A percentile compares a stretch with the other conserved stretches of the same genome.
Conservation (phyloP, 1,284 basidiomycete species). For the Takashimella koratensis region DNA sequence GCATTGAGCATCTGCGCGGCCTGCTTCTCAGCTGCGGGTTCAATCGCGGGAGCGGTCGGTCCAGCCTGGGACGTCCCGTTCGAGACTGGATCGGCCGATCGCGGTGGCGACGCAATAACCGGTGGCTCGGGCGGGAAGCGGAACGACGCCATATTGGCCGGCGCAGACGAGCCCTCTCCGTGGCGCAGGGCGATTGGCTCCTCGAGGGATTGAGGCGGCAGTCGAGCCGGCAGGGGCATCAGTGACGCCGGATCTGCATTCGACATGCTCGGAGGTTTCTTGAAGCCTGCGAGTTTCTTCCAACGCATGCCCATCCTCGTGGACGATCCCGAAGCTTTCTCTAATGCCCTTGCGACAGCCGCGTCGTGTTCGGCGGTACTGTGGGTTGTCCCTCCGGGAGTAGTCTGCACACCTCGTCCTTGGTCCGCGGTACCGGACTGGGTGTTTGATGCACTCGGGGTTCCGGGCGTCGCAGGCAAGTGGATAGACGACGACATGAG, state of each 20-base stretch:
- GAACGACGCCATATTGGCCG: slow-evolving; percentile 22
- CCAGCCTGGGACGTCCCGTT: neutral
- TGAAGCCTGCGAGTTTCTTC: slow-evolving; percentile 36
- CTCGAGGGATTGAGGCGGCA: slow-evolving; percentile 9
- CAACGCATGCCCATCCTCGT: slow-evolving; percentile 34
- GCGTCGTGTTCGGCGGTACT: slow-evolving; percentile 6
- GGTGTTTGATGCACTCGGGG: slow-evolving; percentile 2
- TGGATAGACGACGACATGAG: slow-evolving; percentile 37
- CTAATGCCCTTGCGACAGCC: slow-evolving; percentile 14
- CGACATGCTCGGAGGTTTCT: slow-evolving; percentile 25
- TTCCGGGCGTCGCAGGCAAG: slow-evolving; percentile 25
- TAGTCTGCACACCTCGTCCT: too few species aligned
- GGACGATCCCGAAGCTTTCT: slow-evolving; percentile 26
- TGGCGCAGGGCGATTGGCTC: slow-evolving; percentile 20
- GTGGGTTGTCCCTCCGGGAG: too few species aligned
- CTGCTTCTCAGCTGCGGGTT: neutral
- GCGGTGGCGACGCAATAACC: slow-evolving; percentile 13
- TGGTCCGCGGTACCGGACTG: too few species aligned
- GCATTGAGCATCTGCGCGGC: neutral
- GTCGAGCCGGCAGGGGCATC: slow-evolving; percentile 6
- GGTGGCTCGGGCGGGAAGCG: slow-evolving; percentile 17
- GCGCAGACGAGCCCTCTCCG: slow-evolving; percentile 8
- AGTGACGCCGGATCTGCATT: slow-evolving; percentile 12
- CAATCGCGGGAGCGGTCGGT: neutral
- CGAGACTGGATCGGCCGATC: slow-evolving; percentile 9